Evolutionary conservation across 305 asterid genomes (phyloP).

Genomic region (Nicotiana rustica): DNA sequence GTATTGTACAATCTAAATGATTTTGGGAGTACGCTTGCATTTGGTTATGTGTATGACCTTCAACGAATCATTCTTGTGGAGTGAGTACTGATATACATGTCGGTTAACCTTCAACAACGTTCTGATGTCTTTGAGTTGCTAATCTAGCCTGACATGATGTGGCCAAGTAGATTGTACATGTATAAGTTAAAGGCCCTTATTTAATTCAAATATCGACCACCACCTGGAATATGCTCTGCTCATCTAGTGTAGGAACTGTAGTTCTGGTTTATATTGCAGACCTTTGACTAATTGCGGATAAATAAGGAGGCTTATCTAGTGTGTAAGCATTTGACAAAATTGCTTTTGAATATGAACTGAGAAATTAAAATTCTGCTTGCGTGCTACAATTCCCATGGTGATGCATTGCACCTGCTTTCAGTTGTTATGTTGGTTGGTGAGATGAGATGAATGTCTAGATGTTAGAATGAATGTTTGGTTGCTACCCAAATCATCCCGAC

Average conservation of each 20-base stretch:
- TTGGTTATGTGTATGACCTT: no score
- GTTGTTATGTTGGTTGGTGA: background rate
- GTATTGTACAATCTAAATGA: no score
- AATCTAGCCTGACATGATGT: no score
- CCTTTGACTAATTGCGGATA: background rate
- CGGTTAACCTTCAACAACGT: no score
- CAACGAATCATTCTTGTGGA: no score
- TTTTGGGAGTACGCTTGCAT: no score
- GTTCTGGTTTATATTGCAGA: background rate
- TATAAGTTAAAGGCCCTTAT: background rate
- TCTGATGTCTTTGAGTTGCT: no score
- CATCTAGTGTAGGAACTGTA: conserved; percentile 7
- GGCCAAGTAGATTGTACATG: background rate
- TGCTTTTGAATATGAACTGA: background rate
- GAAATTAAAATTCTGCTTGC: background rate
- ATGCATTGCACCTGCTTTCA: background rate
- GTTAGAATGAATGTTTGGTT: no score
- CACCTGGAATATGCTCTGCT: background rate
- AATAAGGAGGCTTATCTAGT: conserved; percentile 14
- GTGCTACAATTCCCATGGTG: background rate
- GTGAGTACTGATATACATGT: no score
- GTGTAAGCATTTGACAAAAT: background rate
- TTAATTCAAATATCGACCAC: background rate
- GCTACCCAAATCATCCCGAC: no score
- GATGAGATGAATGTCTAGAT: no score